phyloP scores from a whole-genome alignment of 495 filamentous ascomycete genomes.

The Margaritispora aquatica region DNA sequence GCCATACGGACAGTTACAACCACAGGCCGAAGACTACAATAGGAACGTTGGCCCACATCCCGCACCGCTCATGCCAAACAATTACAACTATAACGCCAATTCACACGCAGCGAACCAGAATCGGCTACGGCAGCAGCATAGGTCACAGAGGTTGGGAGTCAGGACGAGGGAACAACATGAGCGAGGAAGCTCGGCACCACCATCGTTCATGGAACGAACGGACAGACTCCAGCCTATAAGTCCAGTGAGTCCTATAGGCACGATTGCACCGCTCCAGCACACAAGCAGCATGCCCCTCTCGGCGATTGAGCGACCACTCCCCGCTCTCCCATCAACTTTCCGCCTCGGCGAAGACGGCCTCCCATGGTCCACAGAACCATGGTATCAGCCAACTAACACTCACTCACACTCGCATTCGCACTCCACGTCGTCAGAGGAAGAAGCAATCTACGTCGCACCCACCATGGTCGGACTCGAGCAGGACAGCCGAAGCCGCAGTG shows the following conservation, averaged over 20 bases:
- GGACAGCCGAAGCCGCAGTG: background rate
- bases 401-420: too few relatives aligned
- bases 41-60: slow-evolving; percentile 5
- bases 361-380: slow-evolving; percentile 21
- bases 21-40: background rate
- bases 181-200: slow-evolving; percentile 13
- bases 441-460: background rate
- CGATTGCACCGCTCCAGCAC: slow-evolving; percentile 2
- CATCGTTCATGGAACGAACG: slow-evolving; percentile 1
- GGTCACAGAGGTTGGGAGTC: slow-evolving; percentile 1
- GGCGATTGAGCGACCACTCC: slow-evolving; percentile 15
- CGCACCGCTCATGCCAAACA: background rate
- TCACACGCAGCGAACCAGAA: background rate
- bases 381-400: slow-evolving; percentile 15
- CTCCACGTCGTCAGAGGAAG: background rate
- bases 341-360: slow-evolving; percentile 23
- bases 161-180: slow-evolving; percentile 10
- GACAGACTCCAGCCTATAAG: slow-evolving; percentile 6
- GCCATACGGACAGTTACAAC: background rate
- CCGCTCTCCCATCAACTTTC: slow-evolving; percentile 21
- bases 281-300: slow-evolving; percentile 6
- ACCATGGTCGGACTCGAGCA: slow-evolving; percentile 4
- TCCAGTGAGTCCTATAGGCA: slow-evolving; percentile 9
- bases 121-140: background rate
- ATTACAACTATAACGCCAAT: background rate